Evolutionary conservation across 495 filamentous ascomycete genomes (phyloP), one percentile per base, ranked within the genome.

Genomic region (Xylaria telfairii): DNA sequence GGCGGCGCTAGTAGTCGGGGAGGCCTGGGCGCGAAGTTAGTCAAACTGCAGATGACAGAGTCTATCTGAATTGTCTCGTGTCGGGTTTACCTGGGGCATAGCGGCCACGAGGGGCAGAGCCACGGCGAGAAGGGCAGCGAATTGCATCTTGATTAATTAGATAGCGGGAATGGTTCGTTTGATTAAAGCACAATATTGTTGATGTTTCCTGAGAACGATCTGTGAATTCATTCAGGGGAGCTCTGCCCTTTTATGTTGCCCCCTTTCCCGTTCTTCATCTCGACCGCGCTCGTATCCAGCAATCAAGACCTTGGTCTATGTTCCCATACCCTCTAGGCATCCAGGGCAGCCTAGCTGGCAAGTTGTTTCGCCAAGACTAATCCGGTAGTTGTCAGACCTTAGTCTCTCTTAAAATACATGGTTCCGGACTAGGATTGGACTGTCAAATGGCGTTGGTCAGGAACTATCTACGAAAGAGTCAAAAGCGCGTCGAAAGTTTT

Each of bases 61-160:
- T 61, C 3, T 0, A 4, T 21, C 21, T 46, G 54, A 34, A 15
- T 62, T 63, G 21, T 46, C 15, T 65, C 13, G 39, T 19, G 10
- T 47, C n/a, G 7, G 19, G 10, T 24, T 47, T 60, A 60, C 51
- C 51, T 57, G 65, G 65, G 65, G 54, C 3, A 60, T 2, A 19
- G 65, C 65, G 53, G 65, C 65, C 65, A 60, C 65, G 21, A 68
- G 51, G 39, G 65, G 65, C 39, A 47, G 5, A 24, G n/a, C 51
- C 1, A 68, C 24, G n/a, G 65, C 65, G 65, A 68, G 65, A 10
- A 68, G 17, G 15, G 65, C 42, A 9, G 51, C 30, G 65, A 68
- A 68, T 21, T 68, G 65, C 65, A 68, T 68, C 12, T 57, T 68
- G 65, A 57, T 42, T 39, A n/a, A 56, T 65, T n/a, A 30, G 17